These are phyloP conservation scores for Pseudoturritis turrita DNA, from an alignment of 345 rosid genomes.

Conservation along the genomic window DNA sequence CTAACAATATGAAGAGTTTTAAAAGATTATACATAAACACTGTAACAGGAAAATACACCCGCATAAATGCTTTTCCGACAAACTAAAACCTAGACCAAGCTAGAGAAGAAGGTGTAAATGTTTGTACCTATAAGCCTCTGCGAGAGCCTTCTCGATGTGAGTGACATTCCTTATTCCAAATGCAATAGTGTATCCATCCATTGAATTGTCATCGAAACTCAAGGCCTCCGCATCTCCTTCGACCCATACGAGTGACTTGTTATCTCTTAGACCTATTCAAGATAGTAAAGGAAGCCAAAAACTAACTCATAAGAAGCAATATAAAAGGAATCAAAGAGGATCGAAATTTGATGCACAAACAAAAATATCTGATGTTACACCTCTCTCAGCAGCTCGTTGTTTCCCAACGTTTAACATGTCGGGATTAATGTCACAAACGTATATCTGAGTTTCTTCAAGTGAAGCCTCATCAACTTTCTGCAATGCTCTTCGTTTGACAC, in stretches of 20 bases:
- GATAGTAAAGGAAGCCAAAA: neutral
- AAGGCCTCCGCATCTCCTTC: slow-evolving; percentile 93
- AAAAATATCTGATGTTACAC: slow-evolving; percentile 31
- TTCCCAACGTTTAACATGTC: slow-evolving; percentile 88
- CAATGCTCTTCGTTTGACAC: slow-evolving; percentile 53
- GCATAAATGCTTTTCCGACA: neutral
- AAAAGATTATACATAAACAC: neutral
- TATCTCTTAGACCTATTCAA: slow-evolving; percentile 36
- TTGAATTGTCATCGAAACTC: slow-evolving; percentile 61
- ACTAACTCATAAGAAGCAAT: neutral
- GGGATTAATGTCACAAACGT: slow-evolving; percentile 87
- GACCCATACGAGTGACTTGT: slow-evolving; percentile 75
- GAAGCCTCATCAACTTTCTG: slow-evolving; percentile 55
- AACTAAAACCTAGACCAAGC: neutral
- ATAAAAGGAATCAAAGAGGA: neutral
- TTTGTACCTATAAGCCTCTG: slow-evolving; percentile 74
- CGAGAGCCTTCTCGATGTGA: slow-evolving; percentile 84
- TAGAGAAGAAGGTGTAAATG: neutral
- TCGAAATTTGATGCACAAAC: neutral
- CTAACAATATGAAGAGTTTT: slow-evolving; percentile 30
- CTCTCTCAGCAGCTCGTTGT: slow-evolving; percentile 77
- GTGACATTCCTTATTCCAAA: slow-evolving; percentile 99
- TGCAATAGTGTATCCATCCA: slow-evolving; percentile 97
- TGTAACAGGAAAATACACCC: neutral
- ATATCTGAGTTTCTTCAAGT: slow-evolving; percentile 74